phyloP scores from a whole-genome alignment of 805 yeast species.

The Candida sonorensis region DNA sequence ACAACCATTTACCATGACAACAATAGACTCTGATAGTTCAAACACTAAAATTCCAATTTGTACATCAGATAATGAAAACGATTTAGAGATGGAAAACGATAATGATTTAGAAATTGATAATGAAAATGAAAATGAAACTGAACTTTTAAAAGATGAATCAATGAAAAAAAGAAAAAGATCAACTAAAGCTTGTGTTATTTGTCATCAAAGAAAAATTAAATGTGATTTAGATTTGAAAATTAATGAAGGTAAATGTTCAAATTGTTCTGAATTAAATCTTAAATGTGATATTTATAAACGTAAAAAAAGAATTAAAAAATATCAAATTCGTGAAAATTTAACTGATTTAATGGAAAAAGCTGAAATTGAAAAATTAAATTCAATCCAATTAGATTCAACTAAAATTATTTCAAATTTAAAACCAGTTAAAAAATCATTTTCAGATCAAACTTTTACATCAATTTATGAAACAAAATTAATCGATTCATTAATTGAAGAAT shows the following conservation, averaged over 20 bases:
- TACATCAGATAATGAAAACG: too few relatives aligned
- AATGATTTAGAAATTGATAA: too few relatives aligned
- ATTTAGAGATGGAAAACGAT: too few relatives aligned
- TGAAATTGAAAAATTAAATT: constrained; percentile 6
- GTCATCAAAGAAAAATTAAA: constrained; percentile 64
- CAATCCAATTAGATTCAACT: constrained; percentile 9
- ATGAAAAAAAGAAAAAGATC: constrained; percentile 46
- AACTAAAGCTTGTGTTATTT: constrained; percentile 63
- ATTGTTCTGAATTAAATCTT: constrained; percentile 22
- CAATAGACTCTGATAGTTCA: too few relatives aligned
- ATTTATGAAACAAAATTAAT: constrained; percentile 1
- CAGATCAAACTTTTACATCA: too few relatives aligned
- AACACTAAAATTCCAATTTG: too few relatives aligned
- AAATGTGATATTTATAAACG: constrained; percentile 39
- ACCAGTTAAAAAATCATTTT: neutral
- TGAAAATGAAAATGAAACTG: neutral
- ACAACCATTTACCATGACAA: neutral
- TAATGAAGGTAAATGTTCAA: constrained; percentile 53
- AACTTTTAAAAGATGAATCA: neutral
- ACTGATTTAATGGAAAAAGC: constrained; percentile 7
- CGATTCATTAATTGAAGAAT: constrained; percentile 4
- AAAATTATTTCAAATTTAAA: neutral
- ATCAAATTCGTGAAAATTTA: constrained; percentile 8
- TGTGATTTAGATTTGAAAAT: constrained; percentile 55
- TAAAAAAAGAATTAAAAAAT: constrained; percentile 17